Evolutionary conservation across 1,284 basidiomycete genomes (phyloP).

Genomic region (Pterula multifida): DNA sequence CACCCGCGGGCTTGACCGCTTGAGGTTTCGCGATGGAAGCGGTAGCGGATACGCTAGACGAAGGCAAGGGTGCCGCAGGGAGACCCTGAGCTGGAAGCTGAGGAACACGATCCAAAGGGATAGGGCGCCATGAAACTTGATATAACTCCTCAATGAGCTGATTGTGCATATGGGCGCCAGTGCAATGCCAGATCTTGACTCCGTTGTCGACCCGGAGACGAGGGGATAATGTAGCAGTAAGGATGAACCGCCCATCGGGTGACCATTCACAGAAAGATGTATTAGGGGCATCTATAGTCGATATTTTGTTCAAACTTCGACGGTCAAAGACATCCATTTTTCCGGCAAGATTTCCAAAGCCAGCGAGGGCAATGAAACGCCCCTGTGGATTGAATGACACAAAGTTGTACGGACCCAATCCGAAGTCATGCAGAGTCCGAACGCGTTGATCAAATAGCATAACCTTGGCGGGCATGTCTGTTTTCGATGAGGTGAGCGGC

Average conservation of each 20-base stretch:
- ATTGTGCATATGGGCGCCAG: slow-evolving; percentile 74
- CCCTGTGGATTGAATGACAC: slow-evolving; percentile 94
- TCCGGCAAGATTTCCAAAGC: slow-evolving; percentile 94
- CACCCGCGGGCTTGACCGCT: slow-evolving; percentile 56
- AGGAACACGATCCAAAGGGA: slow-evolving; percentile 48
- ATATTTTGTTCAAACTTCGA: slow-evolving; percentile 72
- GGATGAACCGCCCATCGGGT: slow-evolving; percentile 83
- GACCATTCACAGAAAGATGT: slow-evolving; percentile 94
- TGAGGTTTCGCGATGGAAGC: slow-evolving; percentile 26
- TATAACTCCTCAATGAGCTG: slow-evolving; percentile 80
- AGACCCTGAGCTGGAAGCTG: slow-evolving; percentile 59
- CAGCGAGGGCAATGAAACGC: slow-evolving; percentile 78
- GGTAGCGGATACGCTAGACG: slow-evolving; percentile 13
- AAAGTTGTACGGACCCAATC: slow-evolving; percentile 82
- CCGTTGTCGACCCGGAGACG: slow-evolving; percentile 95
- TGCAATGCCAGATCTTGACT: slow-evolving; percentile 92
- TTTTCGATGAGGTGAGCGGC: slow-evolving; percentile 5
- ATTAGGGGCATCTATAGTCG: slow-evolving; percentile 87
- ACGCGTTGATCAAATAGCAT: slow-evolving; percentile 89
- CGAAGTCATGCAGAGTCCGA: slow-evolving; percentile 84
- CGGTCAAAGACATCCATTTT: slow-evolving; percentile 91
- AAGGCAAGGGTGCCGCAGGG: slow-evolving; percentile 67
- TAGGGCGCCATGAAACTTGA: slow-evolving; percentile 78
- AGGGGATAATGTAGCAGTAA: slow-evolving; percentile 91
- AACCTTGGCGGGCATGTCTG: slow-evolving; percentile 92